These are phyloP conservation scores for Cryphonectria carpinicola DNA, from an alignment of 2,329 filamentous ascomycete species.

Conservation along the genomic window DNA sequence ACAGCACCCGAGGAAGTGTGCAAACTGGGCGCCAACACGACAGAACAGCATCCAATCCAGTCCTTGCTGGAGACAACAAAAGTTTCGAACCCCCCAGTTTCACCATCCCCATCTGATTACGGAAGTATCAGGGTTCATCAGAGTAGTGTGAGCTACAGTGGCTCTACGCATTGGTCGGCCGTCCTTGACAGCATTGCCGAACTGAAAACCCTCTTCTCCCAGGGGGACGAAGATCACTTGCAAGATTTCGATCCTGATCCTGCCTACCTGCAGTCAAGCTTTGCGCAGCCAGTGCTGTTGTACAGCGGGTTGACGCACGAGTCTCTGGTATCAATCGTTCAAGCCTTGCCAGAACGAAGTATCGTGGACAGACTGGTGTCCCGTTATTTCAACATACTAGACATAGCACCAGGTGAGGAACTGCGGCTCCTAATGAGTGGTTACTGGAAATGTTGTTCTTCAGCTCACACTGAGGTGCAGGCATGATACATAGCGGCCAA, in stretches of 20 bases:
- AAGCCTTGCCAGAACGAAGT: conserved; percentile 38
- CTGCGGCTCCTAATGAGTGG: background rate
- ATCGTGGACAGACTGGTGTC: conserved; percentile 42
- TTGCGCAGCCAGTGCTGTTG: conserved; percentile 36
- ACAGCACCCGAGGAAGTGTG: background rate
- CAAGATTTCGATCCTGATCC: conserved; percentile 3
- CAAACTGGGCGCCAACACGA: background rate
- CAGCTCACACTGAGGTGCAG: conserved; percentile 24
- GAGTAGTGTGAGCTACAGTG: conserved; percentile 39
- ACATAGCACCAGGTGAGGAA: conserved; percentile 35
- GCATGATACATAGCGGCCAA: conserved; percentile 36
- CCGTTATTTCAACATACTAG: conserved; percentile 42
- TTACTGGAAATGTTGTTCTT: background rate
- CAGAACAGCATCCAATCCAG: background rate
- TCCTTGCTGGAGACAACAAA: background rate
- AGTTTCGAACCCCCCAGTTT: background rate
- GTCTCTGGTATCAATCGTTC: conserved; percentile 39
- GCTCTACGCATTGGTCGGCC: conserved; percentile 45
- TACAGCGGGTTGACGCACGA: conserved; percentile 37
- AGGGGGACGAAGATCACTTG: conserved; percentile 31
- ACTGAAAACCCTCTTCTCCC: conserved; percentile 41
- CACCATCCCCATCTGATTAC: conserved; percentile 33
- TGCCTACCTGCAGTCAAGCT: conserved; percentile 6
- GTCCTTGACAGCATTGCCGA: conserved; percentile 46
- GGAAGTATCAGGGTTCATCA: conserved; percentile 37